Percentiles rank a stretch among this genome's conserved stretches.
These are phyloP conservation scores for Ilex paraguariensis DNA, from an alignment of 305 asterid species.

Conservation along the genomic window DNA sequence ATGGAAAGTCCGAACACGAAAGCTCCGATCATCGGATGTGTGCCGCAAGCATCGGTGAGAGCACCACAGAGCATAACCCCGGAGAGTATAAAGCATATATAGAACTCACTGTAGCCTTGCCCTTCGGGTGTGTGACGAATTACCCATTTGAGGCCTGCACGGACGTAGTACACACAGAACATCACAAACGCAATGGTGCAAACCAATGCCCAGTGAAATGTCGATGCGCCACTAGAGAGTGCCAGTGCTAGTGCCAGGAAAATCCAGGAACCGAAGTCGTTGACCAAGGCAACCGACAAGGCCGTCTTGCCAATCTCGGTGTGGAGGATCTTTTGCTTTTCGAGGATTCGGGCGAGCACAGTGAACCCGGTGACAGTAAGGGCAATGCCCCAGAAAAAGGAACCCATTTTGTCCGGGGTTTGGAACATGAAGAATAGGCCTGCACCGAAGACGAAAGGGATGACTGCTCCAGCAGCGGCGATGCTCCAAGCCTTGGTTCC, in stretches of 20 bases:
- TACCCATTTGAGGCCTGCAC: conserved; percentile 65
- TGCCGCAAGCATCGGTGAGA: conserved; percentile 60
- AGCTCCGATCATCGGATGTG: conserved; percentile 93
- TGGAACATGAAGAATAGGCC: conserved; percentile 36
- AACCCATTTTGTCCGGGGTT: conserved; percentile 23
- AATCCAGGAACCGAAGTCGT: conserved; percentile 59
- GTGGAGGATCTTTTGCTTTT: conserved; percentile 58
- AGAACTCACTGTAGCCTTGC: conserved; percentile 82
- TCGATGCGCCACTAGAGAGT: conserved; percentile 18
- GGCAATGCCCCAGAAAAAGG: conserved; percentile 71
- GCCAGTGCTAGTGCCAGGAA: conserved; percentile 49
- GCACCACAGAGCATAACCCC: conserved; percentile 53
- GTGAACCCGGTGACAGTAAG: conserved; percentile 65
- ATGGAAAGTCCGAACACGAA: conserved; percentile 70
- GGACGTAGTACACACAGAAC: conserved; percentile 37
- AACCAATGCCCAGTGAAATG: conserved; percentile 39
- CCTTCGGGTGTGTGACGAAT: conserved; percentile 61
- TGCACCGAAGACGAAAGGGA: conserved; percentile 56
- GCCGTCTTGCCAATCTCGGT: conserved; percentile 75
- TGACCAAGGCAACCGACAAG: conserved; percentile 42
- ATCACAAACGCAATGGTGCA: conserved; percentile 35
- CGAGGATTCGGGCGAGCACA: conserved; percentile 51
- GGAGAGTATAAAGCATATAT: conserved; percentile 55
- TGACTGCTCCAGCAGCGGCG: conserved; percentile 46
- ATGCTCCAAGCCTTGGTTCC: conserved; percentile 51